A percentile compares a stretch with the other conserved stretches of the same genome.
Conservation (phyloP, 2,329 filamentous ascomycete species). For the Pseudohalonectria lignicola region DNA sequence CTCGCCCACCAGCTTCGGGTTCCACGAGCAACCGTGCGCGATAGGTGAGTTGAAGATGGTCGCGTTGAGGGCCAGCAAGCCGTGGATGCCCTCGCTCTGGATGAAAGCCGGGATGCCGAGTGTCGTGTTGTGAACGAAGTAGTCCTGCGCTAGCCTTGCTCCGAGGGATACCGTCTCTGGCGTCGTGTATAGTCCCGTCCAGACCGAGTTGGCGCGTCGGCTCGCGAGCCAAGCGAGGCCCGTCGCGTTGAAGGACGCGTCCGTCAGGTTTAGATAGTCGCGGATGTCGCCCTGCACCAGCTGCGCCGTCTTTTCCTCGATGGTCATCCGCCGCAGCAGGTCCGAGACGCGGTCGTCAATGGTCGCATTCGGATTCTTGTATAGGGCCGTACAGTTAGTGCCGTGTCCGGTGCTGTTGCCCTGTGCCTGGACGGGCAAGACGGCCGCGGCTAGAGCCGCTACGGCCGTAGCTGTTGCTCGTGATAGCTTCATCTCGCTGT, state of each 20-base stretch:
- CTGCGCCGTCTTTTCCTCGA: slow-evolving; percentile 63
- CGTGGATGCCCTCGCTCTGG: slow-evolving; percentile 66
- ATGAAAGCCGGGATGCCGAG: slow-evolving; percentile 63
- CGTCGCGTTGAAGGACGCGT: slow-evolving; percentile 54
- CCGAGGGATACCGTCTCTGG: slow-evolving; percentile 53
- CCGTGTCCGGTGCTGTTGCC: background rate
- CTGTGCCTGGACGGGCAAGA: background rate
- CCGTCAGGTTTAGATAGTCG: slow-evolving; percentile 62
- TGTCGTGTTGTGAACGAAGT: slow-evolving; percentile 53
- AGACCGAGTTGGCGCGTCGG: slow-evolving; percentile 56
- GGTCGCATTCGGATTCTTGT: slow-evolving; percentile 52
- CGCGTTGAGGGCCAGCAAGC: slow-evolving; percentile 59
- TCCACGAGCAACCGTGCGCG: slow-evolving; percentile 60
- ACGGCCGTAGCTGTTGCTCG: background rate
- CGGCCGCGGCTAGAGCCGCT: background rate
- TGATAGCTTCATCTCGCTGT: background rate
- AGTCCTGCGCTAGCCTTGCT: slow-evolving; percentile 57
- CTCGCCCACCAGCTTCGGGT: slow-evolving; percentile 49
- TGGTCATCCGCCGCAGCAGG: slow-evolving; percentile 60
- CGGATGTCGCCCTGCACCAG: slow-evolving; percentile 58
- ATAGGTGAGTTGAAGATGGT: slow-evolving; percentile 75
- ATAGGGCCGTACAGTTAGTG: slow-evolving; percentile 20
- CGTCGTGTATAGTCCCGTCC: slow-evolving; percentile 56
- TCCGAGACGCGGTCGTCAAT: slow-evolving; percentile 56
- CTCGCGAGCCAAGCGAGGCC: slow-evolving; percentile 58